Base-by-base conservation (phyloP, 2,329 filamentous ascomycete genomes). In the Onygenales sp. region DNA sequence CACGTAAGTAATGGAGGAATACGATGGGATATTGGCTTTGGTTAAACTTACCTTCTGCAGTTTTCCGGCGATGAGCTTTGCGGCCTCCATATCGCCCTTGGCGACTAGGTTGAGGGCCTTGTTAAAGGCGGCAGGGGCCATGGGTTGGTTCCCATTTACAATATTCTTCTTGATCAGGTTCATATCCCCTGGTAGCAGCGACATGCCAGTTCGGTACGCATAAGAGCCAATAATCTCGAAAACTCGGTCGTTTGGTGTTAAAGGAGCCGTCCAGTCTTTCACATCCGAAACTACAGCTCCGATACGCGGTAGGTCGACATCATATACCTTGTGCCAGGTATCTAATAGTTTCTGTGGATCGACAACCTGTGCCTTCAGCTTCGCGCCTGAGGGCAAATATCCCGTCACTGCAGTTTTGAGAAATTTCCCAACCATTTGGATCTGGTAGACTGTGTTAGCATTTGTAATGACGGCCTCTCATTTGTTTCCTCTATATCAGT, bases 171-270 rank as follows among this genome's bases (percentile, higher is more conserved):
- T 48, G 35, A 48, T 48, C 31, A 9, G 36, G 47, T 41, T 50
- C 47, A 50, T 50, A 41, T 50, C 35, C 13, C 35, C 14, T 10
- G 45, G 45, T 5, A 48, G 35, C 14, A 48, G 17, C 7, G 45
- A 48, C 13, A 39, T 50, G 33, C 47, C 47, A 17, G 17, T 31
- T 3, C 47, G 33, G 9, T 50, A 50, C 13, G 47, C 47, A 41
- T 50, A n/a, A 21, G 47, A 41, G 8, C 47, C 47, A 4, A 50
- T 50, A 10, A 50, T 41, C 47, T 50, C 47, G 9, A 41, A 41
- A 36, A 50, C n/a, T 17, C 47, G 33, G 39, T 38, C 35, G 21
- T 50, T 50, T 38, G 46, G 35, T 38, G 47, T 50, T 35, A 17
- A n/a, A 7, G 47, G 47, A 27, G 47, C 14, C 11, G 14, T 41